Conservation (phyloP, 495 filamentous ascomycete species). For the Bathelium albidoporum region DNA sequence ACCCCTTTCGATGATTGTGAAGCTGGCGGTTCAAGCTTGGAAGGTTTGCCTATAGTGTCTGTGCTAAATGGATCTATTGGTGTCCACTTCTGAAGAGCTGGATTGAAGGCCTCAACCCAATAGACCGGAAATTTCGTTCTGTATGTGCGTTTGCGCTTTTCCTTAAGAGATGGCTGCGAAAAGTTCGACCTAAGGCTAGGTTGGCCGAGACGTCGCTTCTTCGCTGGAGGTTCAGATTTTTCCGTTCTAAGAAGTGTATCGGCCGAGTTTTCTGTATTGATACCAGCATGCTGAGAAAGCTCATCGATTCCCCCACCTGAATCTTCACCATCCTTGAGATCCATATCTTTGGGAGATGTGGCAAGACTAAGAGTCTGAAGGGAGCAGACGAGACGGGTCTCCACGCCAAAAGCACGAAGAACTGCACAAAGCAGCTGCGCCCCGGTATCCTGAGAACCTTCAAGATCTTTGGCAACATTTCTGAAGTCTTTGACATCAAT, state of each 20-base stretch:
- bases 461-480: constrained; percentile 49
- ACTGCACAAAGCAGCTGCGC: constrained; percentile 84
- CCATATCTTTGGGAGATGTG: constrained; percentile 37
- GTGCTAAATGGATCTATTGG: constrained; percentile 80
- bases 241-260: background rate
- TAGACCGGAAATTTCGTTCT: constrained; percentile 49
- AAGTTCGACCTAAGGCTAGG: constrained; percentile 28
- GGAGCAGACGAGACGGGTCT: constrained; percentile 85
- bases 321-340: constrained; percentile 32
- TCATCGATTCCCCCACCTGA: constrained; percentile 25
- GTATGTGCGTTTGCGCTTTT: constrained; percentile 50
- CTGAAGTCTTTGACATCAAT: constrained; percentile 61
- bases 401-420: constrained; percentile 64
- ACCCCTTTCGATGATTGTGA: constrained; percentile 53
- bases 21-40: constrained; percentile 69
- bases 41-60: constrained; percentile 58
- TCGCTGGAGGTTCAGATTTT: constrained; percentile 16
- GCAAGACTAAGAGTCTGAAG: constrained; percentile 72
- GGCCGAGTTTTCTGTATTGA: constrained; percentile 8
- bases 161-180: constrained; percentile 9
- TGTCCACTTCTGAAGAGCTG: constrained; percentile 79
- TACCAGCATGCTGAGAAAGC: background rate
- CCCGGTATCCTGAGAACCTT: constrained; percentile 80
- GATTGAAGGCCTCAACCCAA: constrained; percentile 88
- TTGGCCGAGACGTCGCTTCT: constrained; percentile 35